These are phyloP conservation scores for Fusarium incarnatum DNA, from an alignment of 2,329 filamentous ascomycete genomes.

Conservation along the genomic window DNA sequence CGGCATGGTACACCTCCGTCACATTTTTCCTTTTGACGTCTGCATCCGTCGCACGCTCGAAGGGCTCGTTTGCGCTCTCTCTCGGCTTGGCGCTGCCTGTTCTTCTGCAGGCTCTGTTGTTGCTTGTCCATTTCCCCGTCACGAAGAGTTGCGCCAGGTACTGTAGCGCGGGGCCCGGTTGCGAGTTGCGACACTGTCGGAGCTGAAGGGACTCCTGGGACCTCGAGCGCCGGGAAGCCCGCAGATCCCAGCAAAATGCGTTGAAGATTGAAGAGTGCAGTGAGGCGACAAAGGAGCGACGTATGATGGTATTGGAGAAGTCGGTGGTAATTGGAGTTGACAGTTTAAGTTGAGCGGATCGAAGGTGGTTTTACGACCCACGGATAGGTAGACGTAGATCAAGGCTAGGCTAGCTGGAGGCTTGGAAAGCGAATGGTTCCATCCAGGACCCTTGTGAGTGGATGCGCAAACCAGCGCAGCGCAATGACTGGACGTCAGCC, in stretches of 20 bases:
- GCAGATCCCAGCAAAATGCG: conserved; percentile 45
- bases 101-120: conserved; percentile 47
- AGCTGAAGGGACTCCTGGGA: conserved; percentile 39
- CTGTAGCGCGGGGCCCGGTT: conserved; percentile 40
- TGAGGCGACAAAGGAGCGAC: conserved; percentile 10
- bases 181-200: conserved; percentile 41
- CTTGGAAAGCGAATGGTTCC: conserved; percentile 45
- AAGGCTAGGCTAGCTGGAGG: conserved; percentile 37
- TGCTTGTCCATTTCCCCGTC: conserved; percentile 49
- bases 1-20: conserved; percentile 66
- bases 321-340: conserved; percentile 28
- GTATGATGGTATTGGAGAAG: conserved; percentile 6
- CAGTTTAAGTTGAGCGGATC: conserved; percentile 43
- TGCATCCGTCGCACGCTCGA: conserved; percentile 62
- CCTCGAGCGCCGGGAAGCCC: conserved; percentile 45
- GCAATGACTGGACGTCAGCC: conserved; percentile 13
- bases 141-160: conserved; percentile 39
- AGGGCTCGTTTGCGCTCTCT: conserved; percentile 48
- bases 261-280: conserved; percentile 11
- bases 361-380: conserved; percentile 46
- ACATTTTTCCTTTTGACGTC: conserved; percentile 67
- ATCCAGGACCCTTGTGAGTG: conserved; percentile 43
- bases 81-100: conserved; percentile 47
- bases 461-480: conserved; percentile 23
- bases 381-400: conserved; percentile 35